phyloP scores from a whole-genome alignment of 1,139 yeast species.

The Nakaseomyces uthaithaninus region DNA sequence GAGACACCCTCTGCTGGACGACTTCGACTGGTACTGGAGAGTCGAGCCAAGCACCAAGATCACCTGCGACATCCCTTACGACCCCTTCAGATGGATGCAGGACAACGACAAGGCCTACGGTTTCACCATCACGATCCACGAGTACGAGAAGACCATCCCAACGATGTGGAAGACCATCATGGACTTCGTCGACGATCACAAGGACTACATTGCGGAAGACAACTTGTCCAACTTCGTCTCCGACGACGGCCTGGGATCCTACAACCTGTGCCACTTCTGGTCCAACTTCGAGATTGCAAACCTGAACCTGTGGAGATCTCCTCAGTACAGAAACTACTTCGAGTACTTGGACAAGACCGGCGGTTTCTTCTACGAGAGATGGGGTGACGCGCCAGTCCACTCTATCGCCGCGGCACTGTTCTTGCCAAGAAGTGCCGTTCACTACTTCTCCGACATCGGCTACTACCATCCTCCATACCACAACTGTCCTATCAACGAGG shows the following conservation, averaged over 20 bases:
- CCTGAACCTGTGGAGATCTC: slow-evolving; percentile 64
- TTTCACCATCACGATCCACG: slow-evolving; percentile 77
- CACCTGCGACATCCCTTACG: slow-evolving; percentile 74
- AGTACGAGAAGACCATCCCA: slow-evolving; percentile 67
- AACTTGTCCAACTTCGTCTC: slow-evolving; percentile 67
- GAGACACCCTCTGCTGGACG: slow-evolving; percentile 62
- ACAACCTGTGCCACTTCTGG: slow-evolving; percentile 84
- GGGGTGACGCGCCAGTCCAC: slow-evolving; percentile 93
- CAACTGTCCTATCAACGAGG: slow-evolving; percentile 56
- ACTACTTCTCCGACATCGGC: slow-evolving; percentile 70
- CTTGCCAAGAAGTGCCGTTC: slow-evolving; percentile 55
- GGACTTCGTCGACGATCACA: slow-evolving; percentile 54
- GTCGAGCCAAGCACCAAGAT: slow-evolving; percentile 80
- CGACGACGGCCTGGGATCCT: slow-evolving; percentile 55
- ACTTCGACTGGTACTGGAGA: slow-evolving; percentile 88
- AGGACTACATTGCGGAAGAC: slow-evolving; percentile 54
- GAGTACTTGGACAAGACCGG: slow-evolving; percentile 68
- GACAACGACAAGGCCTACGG: slow-evolving; percentile 67
- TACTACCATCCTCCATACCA: slow-evolving; percentile 49
- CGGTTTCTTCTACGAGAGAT: slow-evolving; percentile 83
- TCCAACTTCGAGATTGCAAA: slow-evolving; percentile 77
- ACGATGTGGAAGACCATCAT: slow-evolving; percentile 77
- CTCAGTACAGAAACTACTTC: slow-evolving; percentile 61
- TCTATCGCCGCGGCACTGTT: slow-evolving; percentile 74
- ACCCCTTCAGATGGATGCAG: slow-evolving; percentile 74